These are phyloP conservation scores for Trichoderma parareesei DNA, from an alignment of 495 filamentous ascomycete genomes.

Conservation along the genomic window DNA sequence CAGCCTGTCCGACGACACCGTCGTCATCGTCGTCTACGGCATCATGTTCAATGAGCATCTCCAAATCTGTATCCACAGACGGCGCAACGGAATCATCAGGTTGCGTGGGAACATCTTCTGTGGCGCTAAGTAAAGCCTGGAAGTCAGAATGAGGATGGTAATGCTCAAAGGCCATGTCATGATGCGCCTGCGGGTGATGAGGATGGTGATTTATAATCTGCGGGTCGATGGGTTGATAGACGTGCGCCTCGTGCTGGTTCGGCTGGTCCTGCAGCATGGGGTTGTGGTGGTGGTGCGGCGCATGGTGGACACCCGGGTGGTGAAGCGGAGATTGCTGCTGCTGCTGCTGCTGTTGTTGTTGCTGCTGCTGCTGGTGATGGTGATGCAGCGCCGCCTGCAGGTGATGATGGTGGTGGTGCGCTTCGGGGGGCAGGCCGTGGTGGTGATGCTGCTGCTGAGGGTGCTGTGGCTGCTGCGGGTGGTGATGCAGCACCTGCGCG, in stretches of 20 bases:
- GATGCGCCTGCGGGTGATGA: constrained; percentile 17
- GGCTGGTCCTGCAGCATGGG: constrained; percentile 21
- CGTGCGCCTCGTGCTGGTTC: constrained; percentile 23
- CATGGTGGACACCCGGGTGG: constrained; percentile 14
- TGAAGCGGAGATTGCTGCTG: not conserved
- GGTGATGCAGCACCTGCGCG: not conserved
- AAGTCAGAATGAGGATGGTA: constrained; percentile 20
- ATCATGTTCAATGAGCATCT: constrained; percentile 43
- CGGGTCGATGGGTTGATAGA: constrained; percentile 44
- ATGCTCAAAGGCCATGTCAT: constrained; percentile 16
- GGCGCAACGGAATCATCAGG: constrained; percentile 25
- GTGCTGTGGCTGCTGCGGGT: constrained; percentile 3
- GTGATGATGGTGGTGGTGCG: constrained; percentile 25
- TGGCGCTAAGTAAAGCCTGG: constrained; percentile 35
- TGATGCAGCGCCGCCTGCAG: constrained; percentile 17
- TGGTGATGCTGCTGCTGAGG: constrained; percentile 12
- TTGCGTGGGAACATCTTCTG: constrained; percentile 17
- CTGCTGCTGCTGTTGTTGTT: no score
- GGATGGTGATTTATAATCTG: constrained; percentile 38
- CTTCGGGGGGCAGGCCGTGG: constrained; percentile 13
- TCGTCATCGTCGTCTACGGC: constrained; percentile 25
- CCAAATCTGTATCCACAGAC: constrained; percentile 40
- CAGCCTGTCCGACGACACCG: constrained; percentile 19
- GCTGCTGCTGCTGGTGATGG: not conserved
- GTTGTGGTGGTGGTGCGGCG: constrained; percentile 21